Percentiles rank a stretch among this genome's conserved stretches.
Evolutionary conservation across 2,329 filamentous ascomycete genomes (phyloP).

Genomic region (Exophiala oligosperma): DNA sequence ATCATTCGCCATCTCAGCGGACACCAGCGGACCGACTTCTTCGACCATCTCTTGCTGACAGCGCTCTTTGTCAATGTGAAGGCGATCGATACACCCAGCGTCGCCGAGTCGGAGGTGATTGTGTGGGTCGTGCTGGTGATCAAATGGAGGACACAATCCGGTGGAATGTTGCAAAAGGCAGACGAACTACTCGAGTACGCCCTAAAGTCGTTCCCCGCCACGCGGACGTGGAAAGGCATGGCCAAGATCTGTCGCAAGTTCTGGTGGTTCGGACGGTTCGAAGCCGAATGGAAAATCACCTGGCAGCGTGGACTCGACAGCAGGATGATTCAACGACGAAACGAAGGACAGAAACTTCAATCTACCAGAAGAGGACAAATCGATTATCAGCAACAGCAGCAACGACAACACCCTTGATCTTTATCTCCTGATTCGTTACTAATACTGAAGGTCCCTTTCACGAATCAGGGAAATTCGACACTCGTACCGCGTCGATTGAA

Average conservation of each 20-base stretch:
- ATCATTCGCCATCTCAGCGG: conserved; percentile 19
- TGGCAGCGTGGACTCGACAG: conserved; percentile 3
- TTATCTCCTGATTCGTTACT: too few relatives aligned
- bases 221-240: conserved; percentile 17
- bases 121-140: conserved; percentile 19
- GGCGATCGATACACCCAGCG: conserved; percentile 13
- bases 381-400: too few relatives aligned
- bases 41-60: conserved; percentile 15
- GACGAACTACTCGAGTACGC: conserved; percentile 18
- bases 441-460: too few relatives aligned
- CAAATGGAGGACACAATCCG: conserved; percentile 19
- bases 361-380: too few relatives aligned
- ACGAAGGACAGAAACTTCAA: background rate
- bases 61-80: conserved; percentile 11
- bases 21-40: conserved; percentile 21
- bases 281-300: conserved; percentile 14
- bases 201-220: conserved; percentile 15
- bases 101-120: conserved; percentile 18
- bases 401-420: too few relatives aligned
- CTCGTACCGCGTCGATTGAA: too few relatives aligned
- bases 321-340: background rate
- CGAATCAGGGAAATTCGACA: too few relatives aligned
- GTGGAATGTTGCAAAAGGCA: conserved; percentile 4
- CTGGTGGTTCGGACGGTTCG: conserved; percentile 21
- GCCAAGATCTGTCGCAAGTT: conserved; percentile 20